These are phyloP conservation scores for Colletotrichum sp. DNA, from an alignment of 2,329 filamentous ascomycete species.

Conservation along the genomic window DNA sequence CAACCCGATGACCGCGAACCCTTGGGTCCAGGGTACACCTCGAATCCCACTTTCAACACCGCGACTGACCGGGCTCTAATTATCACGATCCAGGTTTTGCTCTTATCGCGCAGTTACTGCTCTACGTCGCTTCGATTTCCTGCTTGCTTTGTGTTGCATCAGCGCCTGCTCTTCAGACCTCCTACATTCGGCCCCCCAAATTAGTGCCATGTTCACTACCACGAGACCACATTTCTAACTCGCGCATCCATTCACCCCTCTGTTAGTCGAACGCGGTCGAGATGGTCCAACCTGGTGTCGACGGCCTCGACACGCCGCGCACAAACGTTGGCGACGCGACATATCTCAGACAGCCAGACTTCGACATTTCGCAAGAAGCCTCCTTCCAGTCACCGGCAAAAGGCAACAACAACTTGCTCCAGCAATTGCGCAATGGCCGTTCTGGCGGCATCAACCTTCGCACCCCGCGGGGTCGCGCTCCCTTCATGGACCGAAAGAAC, in stretches of 20 bases:
- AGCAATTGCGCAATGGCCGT: slow-evolving; percentile 73
- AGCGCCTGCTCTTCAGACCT: not conserved
- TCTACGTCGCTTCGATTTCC: not conserved
- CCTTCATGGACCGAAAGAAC: slow-evolving; percentile 75
- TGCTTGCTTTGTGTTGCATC: not conserved
- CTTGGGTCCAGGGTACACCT: slow-evolving; percentile 8
- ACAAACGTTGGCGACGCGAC: slow-evolving; percentile 86
- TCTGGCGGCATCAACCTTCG: slow-evolving; percentile 62
- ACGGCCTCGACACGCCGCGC: slow-evolving; percentile 81
- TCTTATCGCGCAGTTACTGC: not conserved
- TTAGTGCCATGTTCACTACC: slow-evolving; percentile 4
- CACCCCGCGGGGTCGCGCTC: slow-evolving; percentile 77
- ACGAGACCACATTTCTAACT: slow-evolving; percentile 6
- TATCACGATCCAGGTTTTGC: slow-evolving; percentile 1
- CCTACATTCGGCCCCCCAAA: not conserved
- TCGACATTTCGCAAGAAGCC: slow-evolving; percentile 86
- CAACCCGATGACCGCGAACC: slow-evolving; percentile 14
- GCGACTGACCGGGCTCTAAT: slow-evolving; percentile 4
- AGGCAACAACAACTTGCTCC: slow-evolving; percentile 72
- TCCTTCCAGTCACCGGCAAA: slow-evolving; percentile 82
- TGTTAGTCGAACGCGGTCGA: slow-evolving; percentile 28
- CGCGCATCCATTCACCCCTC: not conserved
- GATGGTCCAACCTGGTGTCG: slow-evolving; percentile 70
- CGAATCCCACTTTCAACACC: slow-evolving; percentile 12
- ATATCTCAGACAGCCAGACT: slow-evolving; percentile 73